Percentiles rank a stretch among this genome's conserved stretches.
phyloP scores from a whole-genome alignment of 225 moss, liverwort and hornwort genomes.

The Straminergon stramineum region DNA sequence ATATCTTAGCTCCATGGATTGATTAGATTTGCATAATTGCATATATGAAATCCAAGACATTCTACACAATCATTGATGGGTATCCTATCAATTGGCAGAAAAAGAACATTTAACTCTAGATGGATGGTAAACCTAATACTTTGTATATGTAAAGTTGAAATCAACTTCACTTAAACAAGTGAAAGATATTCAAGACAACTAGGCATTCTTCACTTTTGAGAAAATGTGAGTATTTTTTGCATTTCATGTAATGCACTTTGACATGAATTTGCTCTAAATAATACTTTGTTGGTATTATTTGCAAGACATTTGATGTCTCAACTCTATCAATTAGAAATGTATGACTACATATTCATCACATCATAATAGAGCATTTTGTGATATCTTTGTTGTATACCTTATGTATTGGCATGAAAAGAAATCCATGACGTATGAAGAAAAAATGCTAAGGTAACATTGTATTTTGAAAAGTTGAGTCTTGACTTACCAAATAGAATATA shows the following conservation, averaged over 20 bases:
- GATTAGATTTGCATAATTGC: not conserved
- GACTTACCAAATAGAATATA: not conserved
- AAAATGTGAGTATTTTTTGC: no score
- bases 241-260: not conserved
- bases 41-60: not conserved
- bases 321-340: not conserved
- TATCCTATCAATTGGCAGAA: not conserved
- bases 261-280: no score
- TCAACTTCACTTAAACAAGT: not conserved
- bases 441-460: fast-evolving
- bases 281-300: not conserved
- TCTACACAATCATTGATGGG: not conserved
- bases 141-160: not conserved
- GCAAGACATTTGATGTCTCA: not conserved
- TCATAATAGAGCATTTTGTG: not conserved
- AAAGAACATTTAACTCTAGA: no score
- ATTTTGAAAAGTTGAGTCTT: not conserved
- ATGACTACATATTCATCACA: not conserved
- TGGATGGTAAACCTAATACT: not conserved
- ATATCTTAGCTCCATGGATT: fast-evolving
- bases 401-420: not conserved
- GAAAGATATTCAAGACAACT: not conserved
- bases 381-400: not conserved
- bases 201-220: fast-evolving
- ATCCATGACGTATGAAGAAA: no score